Percentiles rank a stretch among this genome's conserved stretches.
Evolutionary conservation across 2,329 filamentous ascomycete species (phyloP).

Genomic region (Pseudodiploospora longispora): DNA sequence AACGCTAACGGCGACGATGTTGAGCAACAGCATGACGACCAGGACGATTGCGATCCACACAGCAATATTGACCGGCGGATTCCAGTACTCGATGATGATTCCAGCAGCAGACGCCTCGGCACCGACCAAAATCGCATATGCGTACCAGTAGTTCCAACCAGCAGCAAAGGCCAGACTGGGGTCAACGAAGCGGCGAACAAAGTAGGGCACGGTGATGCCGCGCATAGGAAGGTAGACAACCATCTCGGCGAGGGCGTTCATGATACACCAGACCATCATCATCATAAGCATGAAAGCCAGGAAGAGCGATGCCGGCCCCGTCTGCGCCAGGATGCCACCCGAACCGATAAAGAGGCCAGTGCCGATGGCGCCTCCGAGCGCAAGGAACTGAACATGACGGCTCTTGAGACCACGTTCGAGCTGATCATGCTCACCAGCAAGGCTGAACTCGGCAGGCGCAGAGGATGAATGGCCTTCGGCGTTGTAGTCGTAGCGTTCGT

Average conservation of each 20-base stretch:
- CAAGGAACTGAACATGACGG: constrained; percentile 53
- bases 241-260: constrained; percentile 50
- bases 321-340: constrained; percentile 44
- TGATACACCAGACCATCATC: constrained; percentile 43
- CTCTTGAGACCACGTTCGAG: constrained; percentile 50
- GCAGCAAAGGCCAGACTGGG: constrained; percentile 47
- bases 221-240: constrained; percentile 45
- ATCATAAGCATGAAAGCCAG: constrained; percentile 58
- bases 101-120: constrained; percentile 51
- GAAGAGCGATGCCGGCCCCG: constrained; percentile 59
- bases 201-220: constrained; percentile 49
- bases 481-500: constrained; percentile 18
- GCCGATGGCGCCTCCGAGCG: constrained; percentile 50
- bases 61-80: constrained; percentile 39
- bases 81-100: constrained; percentile 55
- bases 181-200: constrained; percentile 48
- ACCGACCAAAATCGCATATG: constrained; percentile 49
- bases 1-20: constrained; percentile 47
- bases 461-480: constrained; percentile 16
- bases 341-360: constrained; percentile 58
- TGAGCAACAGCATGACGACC: constrained; percentile 44
- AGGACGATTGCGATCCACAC: constrained; percentile 55
- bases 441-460: constrained; percentile 23
- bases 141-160: constrained; percentile 57
- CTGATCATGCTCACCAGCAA: constrained; percentile 33